A percentile compares a stretch with the other conserved stretches of the same genome.
Evolutionary conservation across 176 grass and related monocot species (phyloP).

Genomic region (Aegilops umbellulata): DNA sequence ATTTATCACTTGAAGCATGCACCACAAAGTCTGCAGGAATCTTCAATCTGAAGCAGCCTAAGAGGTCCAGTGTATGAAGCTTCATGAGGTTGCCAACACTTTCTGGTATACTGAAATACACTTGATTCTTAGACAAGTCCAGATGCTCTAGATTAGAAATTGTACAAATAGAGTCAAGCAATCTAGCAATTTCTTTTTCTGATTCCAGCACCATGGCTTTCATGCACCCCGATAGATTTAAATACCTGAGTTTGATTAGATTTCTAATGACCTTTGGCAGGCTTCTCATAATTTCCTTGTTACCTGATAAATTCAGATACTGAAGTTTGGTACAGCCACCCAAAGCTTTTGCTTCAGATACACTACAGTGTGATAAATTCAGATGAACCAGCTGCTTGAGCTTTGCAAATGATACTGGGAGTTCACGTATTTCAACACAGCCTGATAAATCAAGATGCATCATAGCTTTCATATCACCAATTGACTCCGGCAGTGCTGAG

Average conservation of each 20-base stretch:
- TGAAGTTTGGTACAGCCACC: not conserved
- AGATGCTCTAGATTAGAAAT: slow-evolving; percentile 14
- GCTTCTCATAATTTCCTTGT: no score
- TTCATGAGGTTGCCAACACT: not conserved
- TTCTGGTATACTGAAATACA: not conserved
- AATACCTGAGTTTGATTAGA: not conserved
- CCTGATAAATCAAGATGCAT: not conserved
- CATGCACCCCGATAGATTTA: not conserved
- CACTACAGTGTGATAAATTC: not conserved
- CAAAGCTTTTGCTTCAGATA: not conserved
- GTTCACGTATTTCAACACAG: not conserved
- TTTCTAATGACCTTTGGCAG: no score
- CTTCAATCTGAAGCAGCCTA: not conserved
- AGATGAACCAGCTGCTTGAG: slow-evolving; percentile 1
- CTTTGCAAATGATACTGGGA: not conserved
- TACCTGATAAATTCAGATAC: not conserved
- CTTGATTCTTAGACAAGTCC: not conserved
- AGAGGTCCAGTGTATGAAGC: not conserved
- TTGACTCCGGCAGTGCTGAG: not conserved
- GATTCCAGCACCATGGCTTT: not conserved
- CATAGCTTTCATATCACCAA: not conserved
- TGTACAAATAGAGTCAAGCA: not conserved
- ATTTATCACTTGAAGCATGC: not conserved
- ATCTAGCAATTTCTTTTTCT: not conserved
- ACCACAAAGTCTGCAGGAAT: not conserved